Evolutionary conservation across 1,284 basidiomycete genomes (phyloP).

Genomic region (Thecaphora thlaspeos): DNA sequence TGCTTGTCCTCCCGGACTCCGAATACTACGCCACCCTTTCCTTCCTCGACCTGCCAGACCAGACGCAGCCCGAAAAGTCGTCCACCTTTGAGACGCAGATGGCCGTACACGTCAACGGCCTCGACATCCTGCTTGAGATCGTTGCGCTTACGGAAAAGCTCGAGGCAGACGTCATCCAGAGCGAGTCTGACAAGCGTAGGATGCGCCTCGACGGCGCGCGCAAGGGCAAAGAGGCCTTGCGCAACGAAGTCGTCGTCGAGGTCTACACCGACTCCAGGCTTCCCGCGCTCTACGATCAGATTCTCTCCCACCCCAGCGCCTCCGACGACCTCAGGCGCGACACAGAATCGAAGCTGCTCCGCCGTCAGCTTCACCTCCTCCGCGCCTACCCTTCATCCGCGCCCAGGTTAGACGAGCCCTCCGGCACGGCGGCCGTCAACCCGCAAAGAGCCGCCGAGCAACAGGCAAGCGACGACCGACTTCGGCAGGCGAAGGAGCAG

Average conservation of each 20-base stretch:
- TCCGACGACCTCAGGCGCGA: conserved; percentile 44
- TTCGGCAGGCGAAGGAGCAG: conserved; percentile 60
- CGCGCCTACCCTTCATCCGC: conserved; percentile 26
- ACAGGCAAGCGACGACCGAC: conserved; percentile 13
- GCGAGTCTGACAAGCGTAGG: conserved; percentile 42
- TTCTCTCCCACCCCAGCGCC: conserved; percentile 43
- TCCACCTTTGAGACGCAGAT: conserved; percentile 63
- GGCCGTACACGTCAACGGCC: conserved; percentile 66
- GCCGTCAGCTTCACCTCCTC: conserved; percentile 32
- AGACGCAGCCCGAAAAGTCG: conserved; percentile 66
- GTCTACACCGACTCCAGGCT: conserved; percentile 32
- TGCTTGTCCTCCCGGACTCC: conserved; percentile 74
- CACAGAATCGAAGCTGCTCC: conserved; percentile 44
- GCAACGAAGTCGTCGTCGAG: conserved; percentile 34
- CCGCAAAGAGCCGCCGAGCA: conserved; percentile 14
- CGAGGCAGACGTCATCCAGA: conserved; percentile 41
- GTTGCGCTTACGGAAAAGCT: conserved; percentile 34
- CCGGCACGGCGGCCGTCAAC: conserved; percentile 26
- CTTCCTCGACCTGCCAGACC: conserved; percentile 71
- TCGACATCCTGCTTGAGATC: conserved; percentile 46
- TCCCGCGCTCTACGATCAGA: conserved; percentile 45
- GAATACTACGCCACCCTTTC: conserved; percentile 68
- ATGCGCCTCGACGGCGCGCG: conserved; percentile 46
- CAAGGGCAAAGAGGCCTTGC: conserved; percentile 36
- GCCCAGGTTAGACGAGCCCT: conserved; percentile 6